Base-by-base conservation (phyloP, 2,329 filamentous ascomycete genomes). In the Paecilomyces formosus region DNA sequence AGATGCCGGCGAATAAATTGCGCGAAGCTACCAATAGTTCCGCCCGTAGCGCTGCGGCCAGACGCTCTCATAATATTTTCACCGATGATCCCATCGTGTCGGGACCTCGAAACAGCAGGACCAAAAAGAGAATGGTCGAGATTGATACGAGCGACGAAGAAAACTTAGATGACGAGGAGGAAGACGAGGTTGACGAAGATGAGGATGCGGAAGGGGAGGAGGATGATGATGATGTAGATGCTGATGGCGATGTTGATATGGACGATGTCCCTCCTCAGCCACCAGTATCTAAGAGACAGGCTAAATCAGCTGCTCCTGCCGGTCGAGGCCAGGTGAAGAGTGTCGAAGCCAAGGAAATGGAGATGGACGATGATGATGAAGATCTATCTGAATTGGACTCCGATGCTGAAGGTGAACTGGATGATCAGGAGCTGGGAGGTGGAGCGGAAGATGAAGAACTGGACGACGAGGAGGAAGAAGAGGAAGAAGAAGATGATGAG, bases 301-400 rank as follows among this genome's bases (percentile, higher is more conserved):
- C 72, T 21, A 75, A 73, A 60, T 69, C 71, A n/a, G 67, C 70
- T 52, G 63, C 76, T 8, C 65, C 70, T 69, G n/a, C 66, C 73
- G 7, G 67, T 72, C 12, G 69, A 69, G 31, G 65, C 66, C 13
- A 72, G 72, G 64, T 76, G 21, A 79, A 78, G 64, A 73, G 75
- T 22, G 74, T 79, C 3, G 77, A 80, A 63, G 73, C 74, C 39
- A 78, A 78, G 58, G 77, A 79, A 64, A 77, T 78, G 74, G 72
- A 78, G 39, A 62, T 76, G 39, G 75, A 78, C 28, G 81, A 82
- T 52, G 81, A 82, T 11, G 82, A 83, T 51, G 76, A 79, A 45
- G 68, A 73, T 18, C 68, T 78, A 2, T 79, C 76, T 11, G 77
- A 79, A 18, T 69, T 76, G 2, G 77, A 77, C 5, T 76, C 76